These are phyloP conservation scores for Clavispora fructus DNA, from an alignment of 805 yeast genomes.

Conservation along the genomic window DNA sequence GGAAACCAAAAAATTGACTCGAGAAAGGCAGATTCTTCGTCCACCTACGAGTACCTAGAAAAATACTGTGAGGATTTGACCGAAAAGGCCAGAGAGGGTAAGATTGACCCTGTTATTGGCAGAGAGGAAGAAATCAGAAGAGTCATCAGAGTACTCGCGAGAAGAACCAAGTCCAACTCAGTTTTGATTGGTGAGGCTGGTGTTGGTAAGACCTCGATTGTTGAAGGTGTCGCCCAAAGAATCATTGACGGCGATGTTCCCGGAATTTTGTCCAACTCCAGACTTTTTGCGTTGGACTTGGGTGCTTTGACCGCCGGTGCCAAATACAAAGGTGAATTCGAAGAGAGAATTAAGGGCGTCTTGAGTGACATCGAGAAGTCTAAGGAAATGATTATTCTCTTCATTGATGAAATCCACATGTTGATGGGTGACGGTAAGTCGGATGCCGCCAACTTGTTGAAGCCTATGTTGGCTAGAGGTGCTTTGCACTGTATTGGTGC, in stretches of 20 bases:
- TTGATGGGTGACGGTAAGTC: constrained; percentile 98
- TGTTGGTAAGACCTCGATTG: constrained; percentile 97
- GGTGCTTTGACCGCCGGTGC: constrained; percentile 99
- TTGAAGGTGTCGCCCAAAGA: constrained; percentile 98
- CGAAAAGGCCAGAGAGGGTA: constrained; percentile 88
- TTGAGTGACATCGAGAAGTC: constrained; percentile 89
- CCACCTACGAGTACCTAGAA: constrained; percentile 72
- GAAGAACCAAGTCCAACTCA: constrained; percentile 95
- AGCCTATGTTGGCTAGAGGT: constrained; percentile 97
- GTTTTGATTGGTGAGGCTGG: constrained; percentile 98
- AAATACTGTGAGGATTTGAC: constrained; percentile 95
- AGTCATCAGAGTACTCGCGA: constrained; percentile 90
- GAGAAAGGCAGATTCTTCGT: constrained; percentile 87
- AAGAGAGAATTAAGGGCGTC: constrained; percentile 96
- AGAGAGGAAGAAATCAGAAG: constrained; percentile 98
- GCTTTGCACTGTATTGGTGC: constrained; percentile 97
- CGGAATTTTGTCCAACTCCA: constrained; percentile 71
- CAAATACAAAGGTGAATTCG: constrained; percentile 96
- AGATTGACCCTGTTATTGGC: constrained; percentile 96
- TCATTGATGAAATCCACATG: constrained; percentile 98
- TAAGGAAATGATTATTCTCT: constrained; percentile 77
- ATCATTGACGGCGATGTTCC: constrained; percentile 96
- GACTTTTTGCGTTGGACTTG: constrained; percentile 81
- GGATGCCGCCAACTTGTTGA: constrained; percentile 93
- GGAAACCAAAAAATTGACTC: constrained; percentile 92